These are phyloP conservation scores for Trypanosomatidae sp. DNA, from an alignment of 208 protist genomes.

Conservation along the genomic window DNA sequence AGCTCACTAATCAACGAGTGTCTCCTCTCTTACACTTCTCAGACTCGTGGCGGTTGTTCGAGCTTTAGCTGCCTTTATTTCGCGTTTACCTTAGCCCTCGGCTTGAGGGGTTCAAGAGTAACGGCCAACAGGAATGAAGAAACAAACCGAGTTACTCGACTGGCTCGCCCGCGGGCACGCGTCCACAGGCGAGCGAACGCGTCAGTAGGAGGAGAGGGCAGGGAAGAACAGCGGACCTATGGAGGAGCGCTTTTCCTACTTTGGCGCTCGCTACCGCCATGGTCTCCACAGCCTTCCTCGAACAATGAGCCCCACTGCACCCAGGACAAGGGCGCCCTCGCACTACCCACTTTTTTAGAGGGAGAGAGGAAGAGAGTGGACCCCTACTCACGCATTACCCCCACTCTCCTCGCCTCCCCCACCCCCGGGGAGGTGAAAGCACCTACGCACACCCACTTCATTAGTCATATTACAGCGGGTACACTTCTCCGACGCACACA, in stretches of 20 bases:
- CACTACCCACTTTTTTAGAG: neutral
- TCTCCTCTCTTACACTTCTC: neutral
- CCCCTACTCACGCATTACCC: neutral
- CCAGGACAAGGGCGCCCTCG: neutral
- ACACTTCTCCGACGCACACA: neutral
- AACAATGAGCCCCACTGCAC: neutral
- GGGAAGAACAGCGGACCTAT: neutral
- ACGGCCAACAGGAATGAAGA: neutral
- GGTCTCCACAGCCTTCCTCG: neutral
- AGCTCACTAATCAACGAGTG: neutral
- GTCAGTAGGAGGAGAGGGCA: neutral
- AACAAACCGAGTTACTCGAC: conserved; percentile 2
- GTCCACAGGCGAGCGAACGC: neutral
- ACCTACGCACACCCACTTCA: neutral
- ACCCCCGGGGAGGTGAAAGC: neutral
- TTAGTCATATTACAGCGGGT: conserved; percentile 2
- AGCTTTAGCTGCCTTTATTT: neutral
- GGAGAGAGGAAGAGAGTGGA: neutral
- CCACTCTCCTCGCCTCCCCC: neutral
- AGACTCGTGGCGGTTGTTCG: neutral
- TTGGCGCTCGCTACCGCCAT: neutral
- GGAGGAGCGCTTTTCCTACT: neutral
- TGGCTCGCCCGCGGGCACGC: neutral
- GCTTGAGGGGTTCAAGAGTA: neutral
- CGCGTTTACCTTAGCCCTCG: neutral